Evolutionary conservation across 768 basidiomycete species (phyloP).

Genomic region (Pleurotus cornucopiae): DNA sequence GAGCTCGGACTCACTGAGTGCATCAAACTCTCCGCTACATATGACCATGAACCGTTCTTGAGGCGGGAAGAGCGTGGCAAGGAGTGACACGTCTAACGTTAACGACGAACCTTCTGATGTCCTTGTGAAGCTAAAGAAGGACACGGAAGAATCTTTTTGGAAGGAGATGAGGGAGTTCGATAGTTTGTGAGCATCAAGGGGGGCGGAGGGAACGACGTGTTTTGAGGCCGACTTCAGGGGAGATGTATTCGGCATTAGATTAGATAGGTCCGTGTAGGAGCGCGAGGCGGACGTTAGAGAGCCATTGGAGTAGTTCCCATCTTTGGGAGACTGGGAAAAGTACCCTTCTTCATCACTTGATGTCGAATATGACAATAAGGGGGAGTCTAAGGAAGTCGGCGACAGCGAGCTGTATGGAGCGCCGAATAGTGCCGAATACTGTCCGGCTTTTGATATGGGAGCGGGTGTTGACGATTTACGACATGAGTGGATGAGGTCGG

Average conservation of each 20-base stretch:
- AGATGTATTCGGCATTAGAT: constrained; percentile 13
- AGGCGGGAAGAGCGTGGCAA: constrained; percentile 69
- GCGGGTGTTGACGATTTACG: constrained; percentile 12
- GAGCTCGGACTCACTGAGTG: constrained; percentile 30
- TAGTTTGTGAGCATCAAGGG: constrained; percentile 10
- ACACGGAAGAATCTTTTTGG: constrained; percentile 25
- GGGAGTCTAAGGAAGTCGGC: constrained; percentile 2
- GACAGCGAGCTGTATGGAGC: constrained; percentile 6
- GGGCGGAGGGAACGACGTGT: constrained; percentile 28
- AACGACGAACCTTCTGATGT: constrained; percentile 75
- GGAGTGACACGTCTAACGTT: constrained; percentile 63
- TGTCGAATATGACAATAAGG: constrained; percentile 14
- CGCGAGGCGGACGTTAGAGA: constrained; percentile 33
- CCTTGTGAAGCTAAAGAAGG: constrained; percentile 79
- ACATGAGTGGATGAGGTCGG: constrained; percentile 55
- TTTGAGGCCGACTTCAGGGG: constrained; percentile 32
- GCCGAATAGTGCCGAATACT: constrained; percentile 7
- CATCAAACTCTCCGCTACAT: constrained; percentile 65
- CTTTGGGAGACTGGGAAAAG: constrained; percentile 52
- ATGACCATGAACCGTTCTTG: constrained; percentile 71
- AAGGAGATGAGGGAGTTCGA: background rate
- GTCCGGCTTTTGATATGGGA: constrained; percentile 7
- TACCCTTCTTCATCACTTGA: constrained; percentile 52
- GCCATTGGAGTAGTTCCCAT: constrained; percentile 29
- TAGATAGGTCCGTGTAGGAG: constrained; percentile 38